Base-by-base conservation (phyloP, 768 basidiomycete species). In the Podaxis mareebaensis region DNA sequence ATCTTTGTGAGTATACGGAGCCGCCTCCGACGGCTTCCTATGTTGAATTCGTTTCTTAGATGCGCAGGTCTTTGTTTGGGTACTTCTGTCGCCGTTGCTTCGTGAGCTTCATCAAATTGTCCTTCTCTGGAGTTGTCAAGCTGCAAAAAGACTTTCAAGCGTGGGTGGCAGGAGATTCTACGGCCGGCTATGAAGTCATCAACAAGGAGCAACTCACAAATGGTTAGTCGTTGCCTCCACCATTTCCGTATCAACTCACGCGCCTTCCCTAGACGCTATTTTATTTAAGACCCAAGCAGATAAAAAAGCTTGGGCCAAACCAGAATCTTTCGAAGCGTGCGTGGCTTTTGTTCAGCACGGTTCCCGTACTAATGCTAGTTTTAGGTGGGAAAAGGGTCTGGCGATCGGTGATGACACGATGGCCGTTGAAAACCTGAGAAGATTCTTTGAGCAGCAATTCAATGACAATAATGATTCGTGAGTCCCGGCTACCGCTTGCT, bases 391-490 rank as follows among this genome's bases (percentile, higher is more conserved):
- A 70, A 83, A 83, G 60, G 85, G 83, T 6, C 70, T 81, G n/a
- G 78, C 81, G 12, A 81, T 83, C 4, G 90, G 90, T 0, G 92
- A 94, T 72, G 87, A 87, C 65, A 85, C 85, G 51, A 67, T 82
- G 8, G 91, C 91, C 0, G 80, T 84, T 2, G 91, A 92, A 66
- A 88, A 85, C 67, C 74, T 95, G 42, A 83, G 92, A 38, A 78
- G 84, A 58, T 95, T 91, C 72, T 95, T 94, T 67, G 92, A 94
- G 71, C 93, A 94, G 64, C 89, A 86, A 69, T 95, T 95, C 69
- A 89, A 93, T 65, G 86, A 90, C 61, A 82, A 79, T 38, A 88
- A 86, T 66, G 92, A 94, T 72, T 94, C 91, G 92, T 93, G 64
- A 68, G 91, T 79, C 7, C 49, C 26, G 30, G 26, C 53, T 44